A percentile compares a stretch with the other conserved stretches of the same genome.
phyloP scores from a whole-genome alignment of 2,329 filamentous ascomycete species.

The Penicillium verrucosum region DNA sequence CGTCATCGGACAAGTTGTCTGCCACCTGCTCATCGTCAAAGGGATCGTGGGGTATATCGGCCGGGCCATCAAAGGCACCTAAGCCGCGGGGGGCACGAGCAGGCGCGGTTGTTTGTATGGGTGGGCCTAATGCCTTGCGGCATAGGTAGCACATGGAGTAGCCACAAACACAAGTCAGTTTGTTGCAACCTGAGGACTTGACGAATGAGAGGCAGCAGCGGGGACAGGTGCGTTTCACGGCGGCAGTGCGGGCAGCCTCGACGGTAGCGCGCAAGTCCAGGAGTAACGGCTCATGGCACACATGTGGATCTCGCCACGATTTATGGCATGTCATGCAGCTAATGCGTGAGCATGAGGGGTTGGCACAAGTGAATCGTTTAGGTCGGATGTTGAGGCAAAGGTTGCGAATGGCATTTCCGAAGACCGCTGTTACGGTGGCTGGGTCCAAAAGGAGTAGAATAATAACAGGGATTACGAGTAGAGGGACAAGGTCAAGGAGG shows the following conservation, averaged over 20 bases:
- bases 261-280: constrained; percentile 82
- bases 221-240: constrained; percentile 92
- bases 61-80: constrained; percentile 43
- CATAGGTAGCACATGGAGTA: constrained; percentile 99
- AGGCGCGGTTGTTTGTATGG: constrained; percentile 11
- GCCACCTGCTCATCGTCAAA: constrained; percentile 7
- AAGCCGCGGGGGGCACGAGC: constrained; percentile 1
- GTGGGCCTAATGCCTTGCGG: constrained; percentile 59
- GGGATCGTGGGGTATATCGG: constrained; percentile 29
- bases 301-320: constrained; percentile 81
- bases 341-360: constrained; percentile 61
- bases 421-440: constrained; percentile 47
- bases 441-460: constrained; percentile 57
- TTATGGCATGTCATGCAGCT: constrained; percentile 83
- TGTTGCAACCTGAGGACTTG: constrained; percentile 93
- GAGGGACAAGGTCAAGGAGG: constrained; percentile 44
- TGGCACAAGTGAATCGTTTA: constrained; percentile 73
- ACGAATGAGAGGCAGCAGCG: constrained; percentile 88
- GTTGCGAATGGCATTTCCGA: constrained; percentile 62
- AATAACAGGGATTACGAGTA: constrained; percentile 52
- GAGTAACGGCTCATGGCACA: constrained; percentile 80
- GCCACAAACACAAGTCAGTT: constrained; percentile 90
- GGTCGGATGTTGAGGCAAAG: constrained; percentile 69
- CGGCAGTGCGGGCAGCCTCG: constrained; percentile 88
- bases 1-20: constrained; percentile 13